Evolutionary conservation across 495 filamentous ascomycete genomes (phyloP).

Genomic region (Aspergillus avenaceus): DNA sequence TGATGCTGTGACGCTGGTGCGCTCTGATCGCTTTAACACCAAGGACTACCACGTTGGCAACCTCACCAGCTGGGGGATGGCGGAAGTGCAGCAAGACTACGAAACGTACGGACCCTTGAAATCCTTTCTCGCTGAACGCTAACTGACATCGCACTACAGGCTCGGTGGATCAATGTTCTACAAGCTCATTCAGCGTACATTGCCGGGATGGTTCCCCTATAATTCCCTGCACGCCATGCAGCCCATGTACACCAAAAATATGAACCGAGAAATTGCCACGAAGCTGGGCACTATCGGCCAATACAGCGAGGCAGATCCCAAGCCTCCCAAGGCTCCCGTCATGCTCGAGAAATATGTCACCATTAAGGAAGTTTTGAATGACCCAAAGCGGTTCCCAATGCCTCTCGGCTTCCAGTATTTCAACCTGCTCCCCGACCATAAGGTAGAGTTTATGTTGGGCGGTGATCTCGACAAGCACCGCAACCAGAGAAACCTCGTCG

Average conservation of each 20-base stretch:
- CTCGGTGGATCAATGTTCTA: constrained; percentile 20
- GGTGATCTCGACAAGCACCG: too few species aligned
- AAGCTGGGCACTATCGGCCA: constrained; percentile 14
- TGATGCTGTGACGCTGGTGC: constrained; percentile 49
- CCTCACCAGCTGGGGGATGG: constrained; percentile 22
- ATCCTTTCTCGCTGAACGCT: neutral
- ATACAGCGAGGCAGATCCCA: constrained; percentile 10
- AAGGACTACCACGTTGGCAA: constrained; percentile 24
- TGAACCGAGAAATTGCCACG: constrained; percentile 20
- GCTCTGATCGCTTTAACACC: constrained; percentile 50
- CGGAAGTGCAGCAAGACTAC: constrained; percentile 21
- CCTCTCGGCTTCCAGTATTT: too few species aligned
- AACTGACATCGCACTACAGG: neutral
- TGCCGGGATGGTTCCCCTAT: constrained; percentile 26
- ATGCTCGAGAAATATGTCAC: neutral
- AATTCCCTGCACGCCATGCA: constrained; percentile 24
- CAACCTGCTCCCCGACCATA: too few species aligned
- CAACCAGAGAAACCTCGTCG: too few species aligned
- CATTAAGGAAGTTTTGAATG: too few species aligned
- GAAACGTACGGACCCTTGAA: constrained; percentile 3
- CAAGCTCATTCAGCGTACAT: constrained; percentile 21
- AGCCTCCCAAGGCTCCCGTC: neutral
- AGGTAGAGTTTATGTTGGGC: too few species aligned
- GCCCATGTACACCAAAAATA: constrained; percentile 23
- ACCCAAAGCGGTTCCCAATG: too few species aligned